Conservation (phyloP, 2,329 filamentous ascomycete species). For the Penicillium sp. region DNA sequence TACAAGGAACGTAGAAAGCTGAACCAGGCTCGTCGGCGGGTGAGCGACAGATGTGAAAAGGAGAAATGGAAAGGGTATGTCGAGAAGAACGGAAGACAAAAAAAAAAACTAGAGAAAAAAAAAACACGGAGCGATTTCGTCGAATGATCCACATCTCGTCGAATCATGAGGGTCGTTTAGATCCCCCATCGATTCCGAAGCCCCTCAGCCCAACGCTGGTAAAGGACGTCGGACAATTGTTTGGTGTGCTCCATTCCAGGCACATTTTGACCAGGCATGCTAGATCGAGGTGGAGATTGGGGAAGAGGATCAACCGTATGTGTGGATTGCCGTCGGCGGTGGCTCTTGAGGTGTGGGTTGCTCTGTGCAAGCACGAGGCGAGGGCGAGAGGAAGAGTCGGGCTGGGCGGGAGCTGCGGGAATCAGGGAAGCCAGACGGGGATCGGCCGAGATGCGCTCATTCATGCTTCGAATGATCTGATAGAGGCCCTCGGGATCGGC, state of each 20-base stretch:
- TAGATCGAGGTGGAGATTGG: conserved; percentile 34
- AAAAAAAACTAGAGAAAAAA: neutral
- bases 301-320: conserved; percentile 29
- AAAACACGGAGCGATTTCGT: neutral
- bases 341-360: conserved; percentile 79
- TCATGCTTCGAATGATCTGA: conserved; percentile 70
- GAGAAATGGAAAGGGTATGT: neutral
- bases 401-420: conserved; percentile 28
- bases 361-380: conserved; percentile 73
- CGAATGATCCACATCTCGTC: too few species aligned
- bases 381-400: conserved; percentile 42
- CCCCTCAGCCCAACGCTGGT: conserved; percentile 82
- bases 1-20: conserved; percentile 22
- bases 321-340: conserved; percentile 58
- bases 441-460: conserved; percentile 60
- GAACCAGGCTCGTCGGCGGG: conserved; percentile 4
- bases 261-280: conserved; percentile 52
- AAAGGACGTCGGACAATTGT: conserved; percentile 82
- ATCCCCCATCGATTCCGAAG: conserved; percentile 63
- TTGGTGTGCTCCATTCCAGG: conserved; percentile 89
- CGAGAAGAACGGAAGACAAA: neutral
- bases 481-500: conserved; percentile 88
- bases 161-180: neutral
- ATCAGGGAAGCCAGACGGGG: conserved; percentile 37
- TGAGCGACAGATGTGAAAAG: neutral